A percentile compares a stretch with the other conserved stretches of the same genome.
Conservation (phyloP, 306 rosid species). For the Gillenia trifoliata region DNA sequence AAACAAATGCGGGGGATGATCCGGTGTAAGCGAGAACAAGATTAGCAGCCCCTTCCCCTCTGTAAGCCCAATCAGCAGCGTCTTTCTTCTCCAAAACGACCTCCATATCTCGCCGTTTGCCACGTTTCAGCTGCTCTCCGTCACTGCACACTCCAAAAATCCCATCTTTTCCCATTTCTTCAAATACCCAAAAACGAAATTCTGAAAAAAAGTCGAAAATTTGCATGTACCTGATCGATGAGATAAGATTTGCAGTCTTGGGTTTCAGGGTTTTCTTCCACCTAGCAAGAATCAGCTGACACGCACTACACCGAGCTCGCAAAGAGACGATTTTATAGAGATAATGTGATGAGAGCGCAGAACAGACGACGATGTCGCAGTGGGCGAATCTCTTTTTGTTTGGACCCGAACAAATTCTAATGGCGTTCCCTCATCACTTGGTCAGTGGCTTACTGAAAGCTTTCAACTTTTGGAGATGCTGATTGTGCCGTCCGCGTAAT, state of each 20-base stretch:
- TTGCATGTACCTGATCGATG: background rate
- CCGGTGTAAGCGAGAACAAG: slow-evolving; percentile 74
- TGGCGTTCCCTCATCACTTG: background rate
- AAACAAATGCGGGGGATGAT: slow-evolving; percentile 56
- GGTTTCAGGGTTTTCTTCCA: background rate
- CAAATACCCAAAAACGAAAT: slow-evolving; percentile 1
- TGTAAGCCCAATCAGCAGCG: slow-evolving; percentile 68
- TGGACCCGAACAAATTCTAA: background rate
- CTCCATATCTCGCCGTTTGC: slow-evolving; percentile 43
- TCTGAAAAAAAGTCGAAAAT: background rate
- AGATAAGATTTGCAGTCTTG: background rate
- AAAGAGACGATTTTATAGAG: background rate
- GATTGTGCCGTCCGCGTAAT: background rate
- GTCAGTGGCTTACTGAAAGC: background rate
- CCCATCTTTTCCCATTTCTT: background rate
- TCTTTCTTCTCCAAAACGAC: slow-evolving; percentile 36
- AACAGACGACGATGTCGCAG: background rate
- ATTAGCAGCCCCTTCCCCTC: slow-evolving; percentile 98
- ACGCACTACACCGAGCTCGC: background rate
- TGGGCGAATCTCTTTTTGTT: background rate
- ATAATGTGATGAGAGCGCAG: no score
- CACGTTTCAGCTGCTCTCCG: background rate
- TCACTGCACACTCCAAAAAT: background rate
- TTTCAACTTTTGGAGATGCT: background rate
- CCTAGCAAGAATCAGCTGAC: background rate